These are phyloP conservation scores for Colletotrichum liriopes DNA, from an alignment of 2,329 filamentous ascomycete species.

Conservation along the genomic window DNA sequence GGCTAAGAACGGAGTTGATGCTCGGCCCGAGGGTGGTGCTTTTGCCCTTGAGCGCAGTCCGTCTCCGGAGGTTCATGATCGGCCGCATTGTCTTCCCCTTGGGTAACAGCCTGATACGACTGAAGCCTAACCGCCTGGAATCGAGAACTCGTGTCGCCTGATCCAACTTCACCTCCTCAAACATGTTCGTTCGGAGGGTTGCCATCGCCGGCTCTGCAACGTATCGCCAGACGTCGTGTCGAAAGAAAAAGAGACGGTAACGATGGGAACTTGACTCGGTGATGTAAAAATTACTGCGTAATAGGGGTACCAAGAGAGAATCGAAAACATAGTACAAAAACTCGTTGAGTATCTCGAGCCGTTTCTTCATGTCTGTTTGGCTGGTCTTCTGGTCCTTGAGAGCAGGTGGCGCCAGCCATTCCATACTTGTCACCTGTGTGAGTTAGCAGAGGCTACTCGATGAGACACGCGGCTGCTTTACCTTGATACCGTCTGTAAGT, in stretches of 20 bases:
- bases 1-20: conserved; percentile 71
- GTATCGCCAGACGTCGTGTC: conserved; percentile 90
- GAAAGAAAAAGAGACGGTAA: conserved; percentile 91
- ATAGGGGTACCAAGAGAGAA: conserved; percentile 88
- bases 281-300: conserved; percentile 92
- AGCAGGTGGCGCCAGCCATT: conserved; percentile 79
- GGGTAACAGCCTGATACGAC: conserved; percentile 85
- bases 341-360: conserved; percentile 84
- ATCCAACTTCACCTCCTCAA: conserved; percentile 79
- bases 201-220: conserved; percentile 82
- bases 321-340: conserved; percentile 95
- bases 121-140: conserved; percentile 79
- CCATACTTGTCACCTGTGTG: conserved; percentile 74
- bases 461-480: conserved; percentile 54
- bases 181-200: conserved; percentile 79
- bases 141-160: conserved; percentile 72
- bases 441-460: not conserved
- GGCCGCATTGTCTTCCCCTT: conserved; percentile 84
- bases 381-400: conserved; percentile 71
- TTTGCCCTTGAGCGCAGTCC: conserved; percentile 69
- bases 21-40: conserved; percentile 72
- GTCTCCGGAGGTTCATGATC: conserved; percentile 87
- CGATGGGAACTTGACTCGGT: conserved; percentile 89
- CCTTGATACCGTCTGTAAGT: conserved; percentile 82
- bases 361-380: conserved; percentile 81